Conservation (phyloP, 768 basidiomycete species). For the Roridomyces roridus region DNA sequence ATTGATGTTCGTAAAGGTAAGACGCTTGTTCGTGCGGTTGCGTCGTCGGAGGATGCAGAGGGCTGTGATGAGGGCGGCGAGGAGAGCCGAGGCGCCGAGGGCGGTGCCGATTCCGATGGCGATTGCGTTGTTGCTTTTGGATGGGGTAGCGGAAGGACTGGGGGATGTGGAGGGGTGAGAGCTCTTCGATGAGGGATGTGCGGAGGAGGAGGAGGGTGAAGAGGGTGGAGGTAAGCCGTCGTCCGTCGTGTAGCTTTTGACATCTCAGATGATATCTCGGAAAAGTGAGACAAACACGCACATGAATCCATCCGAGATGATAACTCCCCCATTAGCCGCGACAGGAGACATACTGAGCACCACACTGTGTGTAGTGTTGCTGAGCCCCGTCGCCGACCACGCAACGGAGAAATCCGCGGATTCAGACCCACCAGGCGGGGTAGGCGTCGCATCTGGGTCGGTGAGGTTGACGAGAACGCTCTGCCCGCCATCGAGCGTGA, state of each 20-base stretch:
- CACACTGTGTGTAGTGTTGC: constrained; percentile 10
- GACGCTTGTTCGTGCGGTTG: background rate
- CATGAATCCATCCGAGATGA: constrained; percentile 19
- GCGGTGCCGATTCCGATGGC: constrained; percentile 5
- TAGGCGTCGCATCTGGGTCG: constrained; percentile 7
- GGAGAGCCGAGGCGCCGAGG: constrained; percentile 4
- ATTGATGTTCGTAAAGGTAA: background rate
- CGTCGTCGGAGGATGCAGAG: constrained; percentile 22
- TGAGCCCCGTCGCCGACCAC: constrained; percentile 7
- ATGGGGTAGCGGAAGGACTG: background rate
- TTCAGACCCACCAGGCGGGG: constrained; percentile 1
- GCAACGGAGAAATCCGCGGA: constrained; percentile 3
- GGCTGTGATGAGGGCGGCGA: constrained; percentile 13
- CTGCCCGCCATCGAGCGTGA: constrained; percentile 45
- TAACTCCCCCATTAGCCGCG: background rate
- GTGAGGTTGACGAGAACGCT: constrained; percentile 41
- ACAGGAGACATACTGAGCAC: background rate
- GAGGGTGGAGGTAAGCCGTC: constrained; percentile 5
- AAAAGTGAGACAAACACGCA: background rate
- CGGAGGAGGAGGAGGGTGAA: background rate
- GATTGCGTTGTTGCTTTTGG: background rate
- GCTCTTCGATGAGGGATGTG: background rate
- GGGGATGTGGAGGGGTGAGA: background rate
- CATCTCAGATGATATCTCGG: too few species aligned
- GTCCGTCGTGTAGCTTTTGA: constrained; percentile 17